These are phyloP conservation scores for Sporothrix schenckii DNA, from an alignment of 2,329 filamentous ascomycete genomes.

Conservation along the genomic window DNA sequence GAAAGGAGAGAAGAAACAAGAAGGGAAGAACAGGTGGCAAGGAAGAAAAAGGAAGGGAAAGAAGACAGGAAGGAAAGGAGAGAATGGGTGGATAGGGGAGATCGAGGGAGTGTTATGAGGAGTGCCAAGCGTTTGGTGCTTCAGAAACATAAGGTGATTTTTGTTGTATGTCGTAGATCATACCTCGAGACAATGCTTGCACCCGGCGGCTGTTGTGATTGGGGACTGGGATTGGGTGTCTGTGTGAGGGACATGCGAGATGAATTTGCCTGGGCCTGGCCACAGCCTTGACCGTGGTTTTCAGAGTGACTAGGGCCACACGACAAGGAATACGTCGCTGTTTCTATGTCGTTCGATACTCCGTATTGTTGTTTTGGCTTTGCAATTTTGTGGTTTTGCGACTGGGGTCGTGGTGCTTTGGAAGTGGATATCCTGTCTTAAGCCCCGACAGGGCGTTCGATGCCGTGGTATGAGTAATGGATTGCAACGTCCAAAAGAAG, in stretches of 20 bases:
- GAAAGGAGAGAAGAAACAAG: conserved; percentile 22
- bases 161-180: conserved; percentile 45
- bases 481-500: neutral
- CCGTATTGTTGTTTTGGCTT: conserved; percentile 28
- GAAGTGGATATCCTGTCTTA: conserved; percentile 24
- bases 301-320: neutral
- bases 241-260: neutral
- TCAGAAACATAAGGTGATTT: conserved; percentile 48
- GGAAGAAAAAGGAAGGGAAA: conserved; percentile 39
- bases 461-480: conserved; percentile 17
- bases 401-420: conserved; percentile 27
- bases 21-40: conserved; percentile 27
- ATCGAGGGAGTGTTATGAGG: conserved; percentile 41
- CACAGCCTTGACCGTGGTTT: conserved; percentile 1
- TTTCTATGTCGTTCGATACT: neutral
- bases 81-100: conserved; percentile 10
- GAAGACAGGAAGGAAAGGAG: neutral
- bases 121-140: conserved; percentile 44
- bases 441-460: conserved; percentile 25
- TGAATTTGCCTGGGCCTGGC: neutral
- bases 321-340: neutral
- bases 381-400: conserved; percentile 18
- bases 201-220: conserved; percentile 39
- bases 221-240: conserved; percentile 16
- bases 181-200: conserved; percentile 48